Base-by-base conservation (phyloP, 2,329 filamentous ascomycete genomes). In the Aotearoamyces nothofagi region DNA sequence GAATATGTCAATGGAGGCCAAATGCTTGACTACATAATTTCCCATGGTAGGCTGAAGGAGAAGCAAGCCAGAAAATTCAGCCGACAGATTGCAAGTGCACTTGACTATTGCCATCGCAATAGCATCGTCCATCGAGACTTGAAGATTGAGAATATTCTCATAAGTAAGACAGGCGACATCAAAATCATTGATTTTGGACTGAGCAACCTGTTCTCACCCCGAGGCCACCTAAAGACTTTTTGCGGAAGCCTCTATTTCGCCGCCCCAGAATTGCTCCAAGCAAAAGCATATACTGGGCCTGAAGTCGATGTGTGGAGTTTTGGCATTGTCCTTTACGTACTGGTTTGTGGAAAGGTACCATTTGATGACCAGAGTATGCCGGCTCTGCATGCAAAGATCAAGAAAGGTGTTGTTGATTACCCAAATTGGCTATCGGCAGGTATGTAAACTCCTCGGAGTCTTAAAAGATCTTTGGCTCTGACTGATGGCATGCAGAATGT, bases 311-410 rank as follows among this genome's bases (percentile, higher is more conserved):
- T 96, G 1, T 98, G 90, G 90, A 96, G 90, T 57, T 96, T 96
- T 54, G 90, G 90, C 13, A 94, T 98, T 43, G 90, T 98, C 9
- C 67, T 98, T 9, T 98, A 96, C 45, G 90, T 98, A 33, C 57
- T 98, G 36, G 90, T 96, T 4, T 96, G 90, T 49, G 90, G 90
- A 29, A 96, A 96, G 54, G 90, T 98, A 3, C 90, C 90, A 0
- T 98, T 98, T 47, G 90, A 98, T 50, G 90, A 98, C 49, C 90
- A 98, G 57, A 94, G 86, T 58, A 98, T 98, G 84, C 90, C 87
- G 19, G 86, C 92, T 38, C 62, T 98, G 27, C 90, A 98, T 56
- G 86, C 87, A 33, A 98, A 98, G 59, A 98, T 98, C 55, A 98
- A 98, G 61, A 92, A 92, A 51, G 90, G 90, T 19, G 58, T 81